These are phyloP conservation scores for Caryopteris hybrid DNA, from an alignment of 305 asterid genomes.

Conservation along the genomic window DNA sequence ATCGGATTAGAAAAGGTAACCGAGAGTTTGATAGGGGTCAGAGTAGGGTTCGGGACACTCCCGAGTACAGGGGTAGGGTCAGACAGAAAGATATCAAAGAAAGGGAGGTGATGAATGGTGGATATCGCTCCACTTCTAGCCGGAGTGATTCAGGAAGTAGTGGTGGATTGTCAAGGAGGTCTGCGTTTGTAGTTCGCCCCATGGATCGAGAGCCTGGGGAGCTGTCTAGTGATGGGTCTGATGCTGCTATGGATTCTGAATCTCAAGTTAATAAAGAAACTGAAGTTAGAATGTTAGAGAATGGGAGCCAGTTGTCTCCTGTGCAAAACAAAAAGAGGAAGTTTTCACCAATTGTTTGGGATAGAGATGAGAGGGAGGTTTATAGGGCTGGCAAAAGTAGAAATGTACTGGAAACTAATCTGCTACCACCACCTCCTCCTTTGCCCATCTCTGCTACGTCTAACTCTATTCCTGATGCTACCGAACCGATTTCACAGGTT, in stretches of 20 bases:
- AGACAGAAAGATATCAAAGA: conserved; percentile 58
- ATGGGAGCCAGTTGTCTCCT: conserved; percentile 31
- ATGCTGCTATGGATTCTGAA: conserved; percentile 51
- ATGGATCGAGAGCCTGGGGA: conserved; percentile 87
- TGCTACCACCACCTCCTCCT: conserved; percentile 26
- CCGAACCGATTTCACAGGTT: conserved; percentile 19
- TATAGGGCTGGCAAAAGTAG: conserved; percentile 31
- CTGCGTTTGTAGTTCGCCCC: conserved; percentile 24
- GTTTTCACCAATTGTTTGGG: conserved; percentile 89
- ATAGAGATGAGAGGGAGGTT: conserved; percentile 57
- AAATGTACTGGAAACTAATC: conserved; percentile 20
- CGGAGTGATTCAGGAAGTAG: conserved; percentile 55
- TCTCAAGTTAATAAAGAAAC: conserved; percentile 25
- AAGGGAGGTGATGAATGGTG: conserved; percentile 48
- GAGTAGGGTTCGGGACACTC: conserved; percentile 26
- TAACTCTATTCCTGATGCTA: conserved; percentile 23
- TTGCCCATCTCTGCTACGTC: no score
- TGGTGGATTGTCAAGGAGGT: conserved; percentile 32
- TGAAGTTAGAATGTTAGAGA: conserved; percentile 31
- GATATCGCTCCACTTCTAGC: conserved; percentile 38
- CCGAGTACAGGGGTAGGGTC: conserved; percentile 36
- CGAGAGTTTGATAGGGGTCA: conserved; percentile 27
- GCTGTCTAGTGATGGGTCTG: conserved; percentile 81
- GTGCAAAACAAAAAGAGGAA: conserved; percentile 54
- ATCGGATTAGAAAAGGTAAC: conserved; percentile 37